These are phyloP conservation scores for Lentinula edodes DNA, from an alignment of 768 basidiomycete species.

Conservation along the genomic window DNA sequence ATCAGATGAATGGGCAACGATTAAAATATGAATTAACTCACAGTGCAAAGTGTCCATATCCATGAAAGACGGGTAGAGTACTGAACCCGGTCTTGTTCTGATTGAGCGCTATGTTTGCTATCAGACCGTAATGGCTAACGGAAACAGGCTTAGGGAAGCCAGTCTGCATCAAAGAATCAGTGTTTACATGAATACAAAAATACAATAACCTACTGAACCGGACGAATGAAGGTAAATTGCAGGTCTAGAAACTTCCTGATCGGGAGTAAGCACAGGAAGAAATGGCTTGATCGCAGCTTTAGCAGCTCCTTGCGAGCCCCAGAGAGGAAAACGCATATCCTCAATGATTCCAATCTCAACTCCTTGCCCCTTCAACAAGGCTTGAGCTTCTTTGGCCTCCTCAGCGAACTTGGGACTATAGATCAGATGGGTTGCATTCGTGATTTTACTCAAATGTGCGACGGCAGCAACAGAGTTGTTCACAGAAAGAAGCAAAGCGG, in stretches of 20 bases:
- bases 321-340: conserved; percentile 34
- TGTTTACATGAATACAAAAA: no score
- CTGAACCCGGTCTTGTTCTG: conserved; percentile 31
- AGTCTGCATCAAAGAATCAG: conserved; percentile 20
- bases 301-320: conserved; percentile 30
- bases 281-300: conserved; percentile 20
- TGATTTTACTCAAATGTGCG: conserved; percentile 34
- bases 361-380: conserved; percentile 16
- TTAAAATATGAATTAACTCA: conserved; percentile 16
- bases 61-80: conserved; percentile 42
- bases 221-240: conserved; percentile 40
- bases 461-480: conserved; percentile 43
- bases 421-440: conserved; percentile 32
- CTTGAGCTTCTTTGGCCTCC: conserved; percentile 27
- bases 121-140: conserved; percentile 27
- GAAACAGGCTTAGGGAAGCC: conserved; percentile 43
- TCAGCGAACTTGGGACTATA: conserved; percentile 29
- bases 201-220: conserved; percentile 23
- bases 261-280: conserved; percentile 20
- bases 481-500: conserved; percentile 32
- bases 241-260: conserved; percentile 25
- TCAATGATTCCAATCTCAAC: conserved; percentile 17
- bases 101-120: conserved; percentile 30
- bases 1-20: neutral
- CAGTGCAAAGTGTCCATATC: conserved; percentile 30